Conservation (phyloP, 192 early-diverging fungal species). For the Backusella australiensis region DNA sequence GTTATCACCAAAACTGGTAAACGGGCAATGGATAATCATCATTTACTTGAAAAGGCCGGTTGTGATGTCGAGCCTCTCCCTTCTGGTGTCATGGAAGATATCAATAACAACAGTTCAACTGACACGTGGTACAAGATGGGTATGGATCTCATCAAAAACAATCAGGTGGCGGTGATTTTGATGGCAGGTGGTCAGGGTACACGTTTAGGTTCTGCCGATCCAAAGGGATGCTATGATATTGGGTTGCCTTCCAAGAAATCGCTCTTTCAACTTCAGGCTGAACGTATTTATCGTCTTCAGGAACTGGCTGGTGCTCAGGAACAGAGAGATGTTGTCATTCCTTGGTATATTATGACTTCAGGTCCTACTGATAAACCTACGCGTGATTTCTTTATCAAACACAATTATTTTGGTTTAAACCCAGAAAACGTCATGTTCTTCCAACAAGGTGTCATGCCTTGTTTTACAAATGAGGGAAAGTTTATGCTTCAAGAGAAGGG, state of each 20-base stretch:
- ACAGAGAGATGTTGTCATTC: conserved; percentile 51
- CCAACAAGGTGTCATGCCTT: conserved; percentile 84
- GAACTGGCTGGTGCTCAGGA: conserved; percentile 41
- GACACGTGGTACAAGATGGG: conserved; percentile 65
- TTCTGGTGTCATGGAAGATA: conserved; percentile 55
- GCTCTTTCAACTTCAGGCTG: conserved; percentile 89
- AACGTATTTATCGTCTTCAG: conserved; percentile 84
- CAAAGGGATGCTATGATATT: conserved; percentile 94
- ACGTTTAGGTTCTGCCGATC: conserved; percentile 69
- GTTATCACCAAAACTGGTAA: conserved; percentile 71
- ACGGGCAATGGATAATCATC: conserved; percentile 51
- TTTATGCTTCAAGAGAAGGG: conserved; percentile 74
- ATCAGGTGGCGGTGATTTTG: conserved; percentile 87
- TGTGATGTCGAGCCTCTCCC: conserved; percentile 74
- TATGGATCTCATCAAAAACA: conserved; percentile 68
- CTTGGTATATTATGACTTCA: conserved; percentile 96
- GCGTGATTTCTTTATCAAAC: conserved; percentile 61
- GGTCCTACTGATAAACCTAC: conserved; percentile 80
- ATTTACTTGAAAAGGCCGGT: conserved; percentile 50
- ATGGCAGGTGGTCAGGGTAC: conserved; percentile 89
- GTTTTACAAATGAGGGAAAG: conserved; percentile 83
- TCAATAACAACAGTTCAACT: conserved; percentile 33
- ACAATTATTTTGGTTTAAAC: conserved; percentile 79
- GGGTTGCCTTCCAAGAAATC: conserved; percentile 82
- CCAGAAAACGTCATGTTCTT: conserved; percentile 81